phyloP scores from a whole-genome alignment of 2,329 filamentous ascomycete species.

The Hypoxylon sp. region DNA sequence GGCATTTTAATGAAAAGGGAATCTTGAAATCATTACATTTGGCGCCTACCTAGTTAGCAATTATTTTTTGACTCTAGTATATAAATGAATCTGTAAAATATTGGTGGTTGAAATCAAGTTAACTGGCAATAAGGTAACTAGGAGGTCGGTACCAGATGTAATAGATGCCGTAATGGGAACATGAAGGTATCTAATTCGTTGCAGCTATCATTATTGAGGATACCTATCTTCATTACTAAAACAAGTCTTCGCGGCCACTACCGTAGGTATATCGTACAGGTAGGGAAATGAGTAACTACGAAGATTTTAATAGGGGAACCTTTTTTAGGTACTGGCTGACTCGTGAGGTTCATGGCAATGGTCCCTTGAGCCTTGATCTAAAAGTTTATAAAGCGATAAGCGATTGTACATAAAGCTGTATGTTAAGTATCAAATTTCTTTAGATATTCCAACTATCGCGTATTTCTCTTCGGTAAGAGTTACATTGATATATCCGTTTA shows the following conservation, averaged over 20 bases:
- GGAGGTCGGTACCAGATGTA: too few species aligned
- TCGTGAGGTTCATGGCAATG: neutral
- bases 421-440: neutral
- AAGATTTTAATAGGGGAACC: neutral
- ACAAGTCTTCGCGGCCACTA: neutral
- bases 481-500: neutral
- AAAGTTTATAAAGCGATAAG: neutral
- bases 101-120: too few species aligned
- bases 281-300: neutral
- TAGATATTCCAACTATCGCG: neutral
- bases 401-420: neutral
- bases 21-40: too few species aligned
- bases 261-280: neutral
- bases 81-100: too few species aligned
- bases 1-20: too few species aligned
- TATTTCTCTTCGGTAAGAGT: neutral
- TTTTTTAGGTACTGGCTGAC: neutral
- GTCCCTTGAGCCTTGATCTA: neutral
- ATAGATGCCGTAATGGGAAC: too few species aligned
- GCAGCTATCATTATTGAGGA: too few species aligned
- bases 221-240: neutral
- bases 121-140: too few species aligned
- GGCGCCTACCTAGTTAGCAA: too few species aligned
- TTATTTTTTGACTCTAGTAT: too few species aligned
- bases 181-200: too few species aligned